Evolutionary conservation across 78 protist genomes (phyloP).

Genomic region (Dictyostelium purpureum): DNA sequence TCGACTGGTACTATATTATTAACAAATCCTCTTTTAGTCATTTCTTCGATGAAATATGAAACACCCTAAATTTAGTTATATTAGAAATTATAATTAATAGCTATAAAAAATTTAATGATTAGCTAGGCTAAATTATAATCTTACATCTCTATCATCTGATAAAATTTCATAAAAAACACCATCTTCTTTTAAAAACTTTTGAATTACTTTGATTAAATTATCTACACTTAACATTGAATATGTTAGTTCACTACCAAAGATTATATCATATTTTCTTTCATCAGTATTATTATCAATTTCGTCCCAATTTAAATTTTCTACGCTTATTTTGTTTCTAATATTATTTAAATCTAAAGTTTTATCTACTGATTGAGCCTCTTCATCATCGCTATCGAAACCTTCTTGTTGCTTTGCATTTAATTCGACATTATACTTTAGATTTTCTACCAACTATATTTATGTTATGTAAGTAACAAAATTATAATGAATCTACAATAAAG

Average conservation of each 20-base stretch:
- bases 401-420: slow-evolving; percentile 51
- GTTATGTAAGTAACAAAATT: not conserved
- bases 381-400: slow-evolving; percentile 65
- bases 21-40: slow-evolving; percentile 23
- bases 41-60: slow-evolving; percentile 62
- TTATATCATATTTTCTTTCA: slow-evolving; percentile 60
- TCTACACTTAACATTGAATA: slow-evolving; percentile 80
- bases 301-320: slow-evolving; percentile 79
- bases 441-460: slow-evolving; percentile 55
- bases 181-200: slow-evolving; percentile 45
- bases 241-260: slow-evolving; percentile 87
- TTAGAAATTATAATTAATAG: not conserved
- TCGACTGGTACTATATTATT: slow-evolving; percentile 39
- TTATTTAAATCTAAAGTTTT: not conserved
- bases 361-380: slow-evolving; percentile 7
- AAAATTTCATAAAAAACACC: slow-evolving; percentile 88
- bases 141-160: slow-evolving; percentile 88
- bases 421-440: slow-evolving; percentile 80
- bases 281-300: slow-evolving; percentile 39
- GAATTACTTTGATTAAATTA: slow-evolving; percentile 63
- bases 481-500: not conserved
- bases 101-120: not conserved
- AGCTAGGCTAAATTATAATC: not conserved
- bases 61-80: slow-evolving; percentile 79
- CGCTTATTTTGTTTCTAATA: not conserved